Evolutionary conservation across 805 yeast genomes (phyloP).

Genomic region (Starmerella apicola): DNA sequence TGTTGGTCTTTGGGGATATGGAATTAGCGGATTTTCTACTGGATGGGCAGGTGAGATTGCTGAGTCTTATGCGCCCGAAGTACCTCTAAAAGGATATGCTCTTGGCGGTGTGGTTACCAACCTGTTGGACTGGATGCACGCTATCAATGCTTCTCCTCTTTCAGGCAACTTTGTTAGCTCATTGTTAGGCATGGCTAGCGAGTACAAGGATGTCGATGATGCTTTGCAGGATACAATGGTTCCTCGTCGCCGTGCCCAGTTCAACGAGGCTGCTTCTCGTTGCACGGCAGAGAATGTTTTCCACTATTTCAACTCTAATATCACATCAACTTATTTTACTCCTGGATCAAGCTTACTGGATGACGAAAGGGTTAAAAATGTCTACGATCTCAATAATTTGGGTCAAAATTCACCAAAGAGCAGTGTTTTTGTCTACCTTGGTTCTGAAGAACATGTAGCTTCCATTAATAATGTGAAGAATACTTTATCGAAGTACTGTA

Average conservation of each 20-base stretch:
- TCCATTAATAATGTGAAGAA: conserved; percentile 14
- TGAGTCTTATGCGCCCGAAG: conserved; percentile 21
- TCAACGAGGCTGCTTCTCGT: conserved; percentile 10
- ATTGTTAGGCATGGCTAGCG: conserved; percentile 22
- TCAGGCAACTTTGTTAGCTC: conserved; percentile 23
- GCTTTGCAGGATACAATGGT: conserved; percentile 8
- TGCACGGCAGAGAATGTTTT: conserved; percentile 15
- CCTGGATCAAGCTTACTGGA: conserved; percentile 15
- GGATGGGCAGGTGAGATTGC: conserved; percentile 23
- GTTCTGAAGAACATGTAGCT: conserved; percentile 21
- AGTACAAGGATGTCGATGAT: conserved; percentile 20
- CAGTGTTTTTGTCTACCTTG: conserved; percentile 23
- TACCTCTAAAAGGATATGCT: conserved; percentile 18
- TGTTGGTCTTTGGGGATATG: conserved; percentile 23
- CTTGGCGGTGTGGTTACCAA: conserved; percentile 21
- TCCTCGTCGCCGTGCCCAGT: conserved; percentile 11
- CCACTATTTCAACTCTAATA: conserved; percentile 15
- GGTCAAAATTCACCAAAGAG: conserved; percentile 20
- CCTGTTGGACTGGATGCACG: conserved; percentile 14
- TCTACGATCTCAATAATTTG: conserved; percentile 16
- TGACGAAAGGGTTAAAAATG: conserved; percentile 9
- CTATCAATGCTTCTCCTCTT: conserved; percentile 18
- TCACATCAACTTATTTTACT: conserved; percentile 14
- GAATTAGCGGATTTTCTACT: conserved; percentile 22
- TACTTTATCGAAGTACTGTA: conserved; percentile 20